Evolutionary conservation across 2,329 filamentous ascomycete genomes (phyloP), one percentile per base, ranked within the genome.

Genomic region (Beauveria bassiana): DNA sequence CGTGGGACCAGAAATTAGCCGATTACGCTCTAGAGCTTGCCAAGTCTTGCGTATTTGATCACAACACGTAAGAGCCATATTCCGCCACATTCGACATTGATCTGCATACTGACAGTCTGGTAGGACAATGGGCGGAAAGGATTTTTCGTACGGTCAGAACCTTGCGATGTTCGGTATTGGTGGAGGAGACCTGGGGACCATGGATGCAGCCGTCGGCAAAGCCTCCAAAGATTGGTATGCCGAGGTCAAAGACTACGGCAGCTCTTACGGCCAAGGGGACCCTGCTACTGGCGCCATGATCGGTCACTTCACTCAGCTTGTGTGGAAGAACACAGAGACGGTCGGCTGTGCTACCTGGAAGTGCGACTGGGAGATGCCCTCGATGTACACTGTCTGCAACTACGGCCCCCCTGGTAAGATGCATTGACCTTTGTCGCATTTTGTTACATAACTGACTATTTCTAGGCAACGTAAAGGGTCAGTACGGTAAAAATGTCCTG

Each of bases 221-320:
- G 86, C 88, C 67, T 86, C 86, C 69, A 83, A 93, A 72, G 80
- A 88, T 77, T 97, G 95, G 91, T 97, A 97, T 83, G 91, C 95
- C 73, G 91, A 96, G 75, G 78, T 89, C 68, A 71, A 72, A 65
- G 76, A 76, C 69, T 86, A 81, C 75, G 8, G 28, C 8, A 73
- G 76, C 59, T 79, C 75, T 71, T 95, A 88, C 70, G 88, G 86
- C 65, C 61, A 79, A 66, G 70, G 74, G 62, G 80, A 78, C 70
- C 70, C 73, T 26, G 88, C 89, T 28, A 74, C 83, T 80, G 68
- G 70, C 72, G 73, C 92, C 72, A 77, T 86, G 59, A 66, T 83
- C 81, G 91, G 90, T 61, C 77, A 79, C 70, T 77, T 75, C 70
- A 73, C 74, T 62, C 75, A 78, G 71, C 60, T 78, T 49, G 72